Percentiles rank a stretch among this genome's conserved stretches.
Conservation (phyloP, 2,329 filamentous ascomycete genomes). For the Didymosphaeria variabile region DNA sequence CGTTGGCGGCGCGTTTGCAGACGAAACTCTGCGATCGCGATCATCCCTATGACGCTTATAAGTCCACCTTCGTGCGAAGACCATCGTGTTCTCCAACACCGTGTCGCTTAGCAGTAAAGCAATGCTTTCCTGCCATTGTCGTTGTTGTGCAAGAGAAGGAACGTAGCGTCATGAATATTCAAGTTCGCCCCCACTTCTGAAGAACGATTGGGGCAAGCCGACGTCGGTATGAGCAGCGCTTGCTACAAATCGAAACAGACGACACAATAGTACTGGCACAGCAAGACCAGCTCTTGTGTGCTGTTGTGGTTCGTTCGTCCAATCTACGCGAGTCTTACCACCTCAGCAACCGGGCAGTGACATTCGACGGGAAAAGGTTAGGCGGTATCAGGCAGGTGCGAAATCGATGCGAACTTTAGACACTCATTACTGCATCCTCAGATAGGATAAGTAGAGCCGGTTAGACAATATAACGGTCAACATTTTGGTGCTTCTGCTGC, state of each 20-base stretch:
- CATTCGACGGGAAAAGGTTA: background rate
- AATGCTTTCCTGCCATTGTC: background rate
- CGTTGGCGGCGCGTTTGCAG: no score
- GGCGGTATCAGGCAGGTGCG: conserved; percentile 1
- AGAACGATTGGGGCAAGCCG: background rate
- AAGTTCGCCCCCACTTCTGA: background rate
- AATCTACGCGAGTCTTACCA: background rate
- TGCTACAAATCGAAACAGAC: background rate
- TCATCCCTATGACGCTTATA: no score
- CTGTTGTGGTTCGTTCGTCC: background rate
- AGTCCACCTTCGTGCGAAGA: no score
- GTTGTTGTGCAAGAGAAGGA: background rate
- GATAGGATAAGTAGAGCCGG: background rate
- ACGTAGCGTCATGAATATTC: background rate
- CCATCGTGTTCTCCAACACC: no score
- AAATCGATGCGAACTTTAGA: background rate
- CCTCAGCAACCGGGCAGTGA: background rate
- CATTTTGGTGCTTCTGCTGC: background rate
- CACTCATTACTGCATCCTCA: background rate
- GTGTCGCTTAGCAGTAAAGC: background rate
- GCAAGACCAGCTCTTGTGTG: background rate
- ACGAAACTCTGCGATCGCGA: no score
- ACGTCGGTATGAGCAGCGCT: background rate
- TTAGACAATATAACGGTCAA: background rate
- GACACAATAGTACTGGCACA: background rate